Base-by-base conservation (phyloP, 2,329 filamentous ascomycete genomes). In the Cercospora sp. region DNA sequence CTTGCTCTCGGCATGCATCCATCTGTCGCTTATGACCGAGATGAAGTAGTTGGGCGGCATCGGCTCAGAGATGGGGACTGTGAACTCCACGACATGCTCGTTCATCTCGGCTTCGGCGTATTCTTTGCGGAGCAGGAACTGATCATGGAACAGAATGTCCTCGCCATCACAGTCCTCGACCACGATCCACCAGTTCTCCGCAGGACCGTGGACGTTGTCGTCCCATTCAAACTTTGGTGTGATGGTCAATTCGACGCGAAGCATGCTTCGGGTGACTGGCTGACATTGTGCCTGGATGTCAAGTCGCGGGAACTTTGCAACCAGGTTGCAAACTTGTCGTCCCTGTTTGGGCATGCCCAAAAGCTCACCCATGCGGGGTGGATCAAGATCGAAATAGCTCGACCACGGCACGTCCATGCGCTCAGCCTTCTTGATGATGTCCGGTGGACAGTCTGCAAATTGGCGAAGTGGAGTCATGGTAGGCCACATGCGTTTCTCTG, bases 1-100 rank as follows among this genome's bases (percentile, higher is more conserved):
- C 77, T 94, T 93, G 1, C 94, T 97, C 82, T 99, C 94, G 0
- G 94, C 93, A 78, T 97, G 93, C 93, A 99, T 97, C 95, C 95
- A 99, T 73, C 95, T 87, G 79, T 99, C 95, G 3, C 94, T 98
- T 20, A 97, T 83, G 45, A 99, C 88, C 0, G 93, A 95, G 75
- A 99, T 93, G 81, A 99, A 99, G 82, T 99, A 99, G 79, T 99
- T 97, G 0, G 96, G 95, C 13, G 95, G 95, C 91, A 98, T 97
- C 0, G 96, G 96, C 74, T 99, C 95, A 0, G 93, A 94, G 73
- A 99, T 97, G 0, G 95, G 92, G 3, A 98, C 94, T 0, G 94
- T 98, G 75, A 99, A 95, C 74, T 99, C 95, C 30, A 99, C 91
- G 10, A 97, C 82, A 80, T 99, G 95, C 81, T 98, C 94, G 71